Base-by-base conservation (phyloP, 345 rosid species). In the Corymbia maculata region DNA sequence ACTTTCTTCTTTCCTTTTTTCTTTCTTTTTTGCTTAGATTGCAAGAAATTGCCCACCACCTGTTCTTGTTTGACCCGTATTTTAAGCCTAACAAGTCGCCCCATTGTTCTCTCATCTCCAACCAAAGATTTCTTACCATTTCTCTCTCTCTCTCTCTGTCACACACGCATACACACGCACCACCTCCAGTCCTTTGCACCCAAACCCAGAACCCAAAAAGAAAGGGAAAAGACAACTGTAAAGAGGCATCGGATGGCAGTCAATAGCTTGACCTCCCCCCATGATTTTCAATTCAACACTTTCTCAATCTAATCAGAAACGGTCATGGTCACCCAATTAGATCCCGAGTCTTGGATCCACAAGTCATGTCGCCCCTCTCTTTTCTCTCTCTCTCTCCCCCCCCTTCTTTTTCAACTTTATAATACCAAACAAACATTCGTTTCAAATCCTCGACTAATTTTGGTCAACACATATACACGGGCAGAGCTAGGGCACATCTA, bases 61-160 rank as follows among this genome's bases (percentile, higher is more conserved):
- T 88, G 51, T 93, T 94, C 96, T 94, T 94, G 96, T 95, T 96
- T 97, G 99, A 96, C 97, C 98, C 97, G 91, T 93, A 92, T 91
- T 92, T 92, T 90, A 51, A 90, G 98, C 92, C 97, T 92, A 52
- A 92, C 86, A 89, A 88, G 57, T 91, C 95, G 95, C 94, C 89
- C 88, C 92, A 88, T 68, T 93, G 95, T 94, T 94, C 93, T 92
- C 95, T 93, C 93, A 87, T 90, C 89, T 90, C 86, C 82, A 75
- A 75, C 82, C 82, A 42, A 75, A 44, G 82, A 75, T 75, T 75
- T 75, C 49, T 42, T 75, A 42, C 82, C 82, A 75, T 75, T 19
- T 75, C 82, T 75, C 5, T 13, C 8, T 85, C 86, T 45, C 30
- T 2, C 53, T 16, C 80, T 24, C 85, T 75, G 82, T 44, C 82